Percentiles rank a stretch among this genome's conserved stretches.
These are phyloP conservation scores for Pseudozyma pruni DNA, from an alignment of 1,284 basidiomycete species.

Conservation along the genomic window DNA sequence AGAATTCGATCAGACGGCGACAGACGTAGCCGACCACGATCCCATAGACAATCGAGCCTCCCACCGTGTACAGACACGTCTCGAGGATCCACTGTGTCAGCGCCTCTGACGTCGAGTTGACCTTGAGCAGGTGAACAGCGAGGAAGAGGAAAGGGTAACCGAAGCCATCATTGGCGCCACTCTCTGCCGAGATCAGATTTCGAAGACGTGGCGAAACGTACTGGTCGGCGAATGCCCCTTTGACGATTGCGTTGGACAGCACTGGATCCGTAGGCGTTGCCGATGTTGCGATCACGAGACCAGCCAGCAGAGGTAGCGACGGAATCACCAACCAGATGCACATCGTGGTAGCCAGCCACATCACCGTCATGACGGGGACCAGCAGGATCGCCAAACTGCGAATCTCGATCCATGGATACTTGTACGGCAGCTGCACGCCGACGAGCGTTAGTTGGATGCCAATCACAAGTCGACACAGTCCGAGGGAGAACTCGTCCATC, in stretches of 20 bases:
- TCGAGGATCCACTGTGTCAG: constrained; percentile 48
- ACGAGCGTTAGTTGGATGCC: constrained; percentile 57
- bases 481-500: constrained; percentile 46
- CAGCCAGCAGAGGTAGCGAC: constrained; percentile 48
- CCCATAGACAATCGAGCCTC: constrained; percentile 45
- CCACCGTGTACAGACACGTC: constrained; percentile 49
- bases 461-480: constrained; percentile 53
- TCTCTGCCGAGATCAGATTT: constrained; percentile 61
- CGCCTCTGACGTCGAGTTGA: constrained; percentile 31
- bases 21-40: constrained; percentile 51
- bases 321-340: constrained; percentile 52
- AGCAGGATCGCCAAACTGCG: constrained; percentile 46
- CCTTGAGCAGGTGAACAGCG: constrained; percentile 53
- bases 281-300: constrained; percentile 49
- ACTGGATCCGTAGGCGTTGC: constrained; percentile 60
- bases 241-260: constrained; percentile 58
- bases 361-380: constrained; percentile 54
- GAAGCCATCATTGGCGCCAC: constrained; percentile 61
- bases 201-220: constrained; percentile 58
- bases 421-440: constrained; percentile 59
- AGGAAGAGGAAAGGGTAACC: constrained; percentile 58
- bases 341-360: constrained; percentile 55
- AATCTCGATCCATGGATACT: constrained; percentile 51
- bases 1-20: constrained; percentile 47
- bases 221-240: constrained; percentile 61